Evolutionary conservation across 2,329 filamentous ascomycete species (phyloP).

Genomic region (Rhynchosporium secalis): DNA sequence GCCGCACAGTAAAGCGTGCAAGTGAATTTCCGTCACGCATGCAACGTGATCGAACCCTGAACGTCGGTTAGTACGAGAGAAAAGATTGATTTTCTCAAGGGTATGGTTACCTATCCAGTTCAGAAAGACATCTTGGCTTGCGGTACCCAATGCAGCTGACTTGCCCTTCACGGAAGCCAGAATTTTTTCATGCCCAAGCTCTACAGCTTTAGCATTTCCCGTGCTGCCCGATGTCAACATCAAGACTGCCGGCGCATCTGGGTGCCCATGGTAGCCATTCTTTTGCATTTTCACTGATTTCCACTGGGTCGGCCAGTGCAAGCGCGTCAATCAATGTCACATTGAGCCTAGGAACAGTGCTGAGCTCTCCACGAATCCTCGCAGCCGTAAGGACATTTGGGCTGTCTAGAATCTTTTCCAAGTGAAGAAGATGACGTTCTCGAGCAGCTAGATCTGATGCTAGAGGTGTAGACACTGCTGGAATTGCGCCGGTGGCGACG

Average conservation of each 20-base stretch:
- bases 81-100: no score
- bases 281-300: not conserved
- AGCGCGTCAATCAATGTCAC: not conserved
- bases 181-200: constrained; percentile 46
- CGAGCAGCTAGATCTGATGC: not conserved
- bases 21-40: constrained; percentile 52
- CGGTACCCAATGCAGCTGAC: constrained; percentile 2
- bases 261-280: not conserved
- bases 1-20: constrained; percentile 47
- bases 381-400: not conserved
- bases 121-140: constrained; percentile 32
- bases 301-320: not conserved
- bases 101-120: constrained; percentile 41
- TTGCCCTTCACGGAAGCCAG: constrained; percentile 39
- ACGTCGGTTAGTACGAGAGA: no score
- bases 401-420: not conserved
- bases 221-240: constrained; percentile 57
- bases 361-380: not conserved
- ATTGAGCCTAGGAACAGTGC: not conserved
- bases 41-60: constrained; percentile 53
- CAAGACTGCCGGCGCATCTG: constrained; percentile 33
- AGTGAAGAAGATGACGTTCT: not conserved
- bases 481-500: not conserved
- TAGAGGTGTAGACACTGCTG: not conserved
- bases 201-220: constrained; percentile 53